phyloP scores from a whole-genome alignment of 768 basidiomycete genomes.

The Rhizopogon sp. region DNA sequence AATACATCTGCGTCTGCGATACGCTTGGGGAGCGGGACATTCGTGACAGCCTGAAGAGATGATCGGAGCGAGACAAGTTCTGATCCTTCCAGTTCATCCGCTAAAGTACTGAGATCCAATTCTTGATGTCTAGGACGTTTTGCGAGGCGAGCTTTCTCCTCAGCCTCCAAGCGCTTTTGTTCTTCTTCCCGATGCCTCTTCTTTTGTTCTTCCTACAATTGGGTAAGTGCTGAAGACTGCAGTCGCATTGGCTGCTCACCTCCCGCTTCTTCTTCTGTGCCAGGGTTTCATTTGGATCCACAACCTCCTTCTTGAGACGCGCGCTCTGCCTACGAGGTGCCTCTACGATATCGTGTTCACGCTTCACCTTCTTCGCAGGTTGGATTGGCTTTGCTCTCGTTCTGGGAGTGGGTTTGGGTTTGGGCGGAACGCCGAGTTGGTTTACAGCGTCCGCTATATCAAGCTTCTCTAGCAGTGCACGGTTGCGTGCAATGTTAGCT shows the following conservation, averaged over 20 bases:
- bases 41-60: constrained; percentile 37
- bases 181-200: constrained; percentile 48
- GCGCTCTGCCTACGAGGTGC: constrained; percentile 64
- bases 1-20: constrained; percentile 46
- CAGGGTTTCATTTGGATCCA: constrained; percentile 62
- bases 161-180: constrained; percentile 54
- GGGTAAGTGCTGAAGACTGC: neutral
- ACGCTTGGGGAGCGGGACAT: constrained; percentile 32
- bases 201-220: constrained; percentile 44
- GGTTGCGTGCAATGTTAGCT: constrained; percentile 79
- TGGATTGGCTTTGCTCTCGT: constrained; percentile 58
- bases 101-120: constrained; percentile 53
- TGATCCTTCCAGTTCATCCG: constrained; percentile 35
- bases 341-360: constrained; percentile 34
- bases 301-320: constrained; percentile 44
- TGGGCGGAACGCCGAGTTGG: constrained; percentile 40
- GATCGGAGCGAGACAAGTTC: constrained; percentile 43
- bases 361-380: constrained; percentile 49
- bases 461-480: constrained; percentile 65
- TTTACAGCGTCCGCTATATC: constrained; percentile 55
- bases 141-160: constrained; percentile 57
- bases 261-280: constrained; percentile 62
- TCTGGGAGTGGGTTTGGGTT: constrained; percentile 32
- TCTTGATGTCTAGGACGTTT: constrained; percentile 67
- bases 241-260: constrained; percentile 30